These are phyloP conservation scores for Saturnispora bothae DNA, from an alignment of 805 yeast genomes.

Conservation along the genomic window DNA sequence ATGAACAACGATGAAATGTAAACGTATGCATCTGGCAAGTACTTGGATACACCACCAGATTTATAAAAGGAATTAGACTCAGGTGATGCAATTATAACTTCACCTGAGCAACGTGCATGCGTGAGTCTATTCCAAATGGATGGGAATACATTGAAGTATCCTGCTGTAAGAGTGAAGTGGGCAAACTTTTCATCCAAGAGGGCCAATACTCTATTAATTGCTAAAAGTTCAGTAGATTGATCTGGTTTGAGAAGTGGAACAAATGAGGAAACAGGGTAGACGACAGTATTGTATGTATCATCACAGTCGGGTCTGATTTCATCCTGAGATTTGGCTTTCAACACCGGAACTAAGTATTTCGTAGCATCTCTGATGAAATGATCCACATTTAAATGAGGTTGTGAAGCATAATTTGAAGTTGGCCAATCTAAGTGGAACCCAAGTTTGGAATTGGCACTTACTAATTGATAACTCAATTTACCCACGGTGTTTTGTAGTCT, in stretches of 20 bases:
- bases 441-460: constrained; percentile 29
- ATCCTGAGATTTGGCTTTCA: constrained; percentile 29
- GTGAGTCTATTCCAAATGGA: constrained; percentile 52
- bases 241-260: constrained; percentile 65
- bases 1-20: constrained; percentile 64
- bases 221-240: constrained; percentile 73
- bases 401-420: constrained; percentile 47
- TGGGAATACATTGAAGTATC: constrained; percentile 87
- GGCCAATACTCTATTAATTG: constrained; percentile 51
- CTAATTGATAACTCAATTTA: constrained; percentile 59
- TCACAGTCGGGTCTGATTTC: constrained; percentile 1
- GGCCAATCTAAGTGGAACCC: constrained; percentile 71
- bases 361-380: constrained; percentile 50
- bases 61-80: constrained; percentile 88
- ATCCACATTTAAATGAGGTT: constrained; percentile 48
- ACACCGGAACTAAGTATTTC: constrained; percentile 43
- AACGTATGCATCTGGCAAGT: constrained; percentile 79
- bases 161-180: constrained; percentile 87
- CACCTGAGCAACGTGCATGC: constrained; percentile 47
- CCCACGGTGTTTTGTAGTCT: constrained; percentile 58
- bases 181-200: constrained; percentile 43
- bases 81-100: constrained; percentile 84
- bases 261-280: constrained; percentile 87
- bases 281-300: constrained; percentile 40
- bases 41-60: constrained; percentile 70